Evolutionary conservation across 2,329 filamentous ascomycete species (phyloP).

Genomic region (Botrytis elliptica): DNA sequence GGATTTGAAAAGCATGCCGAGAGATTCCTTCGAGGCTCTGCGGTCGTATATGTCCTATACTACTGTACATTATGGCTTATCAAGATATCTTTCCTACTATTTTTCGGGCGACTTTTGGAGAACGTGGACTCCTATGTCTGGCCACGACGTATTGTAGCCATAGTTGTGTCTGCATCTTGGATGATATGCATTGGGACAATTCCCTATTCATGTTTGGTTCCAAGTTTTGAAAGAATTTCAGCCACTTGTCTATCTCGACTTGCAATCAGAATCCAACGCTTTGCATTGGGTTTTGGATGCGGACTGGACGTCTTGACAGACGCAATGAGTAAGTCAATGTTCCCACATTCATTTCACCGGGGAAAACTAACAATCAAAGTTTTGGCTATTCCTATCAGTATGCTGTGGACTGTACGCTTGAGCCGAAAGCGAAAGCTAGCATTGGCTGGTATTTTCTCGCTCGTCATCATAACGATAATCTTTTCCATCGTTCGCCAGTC

Average conservation of each 20-base stretch:
- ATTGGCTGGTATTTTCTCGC: slow-evolving; percentile 1
- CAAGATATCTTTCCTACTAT: neutral
- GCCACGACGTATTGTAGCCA: neutral
- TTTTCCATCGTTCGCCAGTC: neutral
- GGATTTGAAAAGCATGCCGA: neutral
- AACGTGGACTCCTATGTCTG: neutral
- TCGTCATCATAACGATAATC: neutral
- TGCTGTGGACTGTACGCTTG: neutral
- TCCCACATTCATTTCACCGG: neutral
- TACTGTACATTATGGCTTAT: neutral
- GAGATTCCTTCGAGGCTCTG: neutral
- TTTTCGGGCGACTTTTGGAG: neutral
- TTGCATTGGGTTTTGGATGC: neutral
- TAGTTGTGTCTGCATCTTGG: neutral
- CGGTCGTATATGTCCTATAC: neutral
- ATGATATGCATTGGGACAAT: neutral
- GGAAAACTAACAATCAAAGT: neutral
- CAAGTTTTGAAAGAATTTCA: neutral
- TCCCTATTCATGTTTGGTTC: neutral
- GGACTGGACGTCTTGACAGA: neutral
- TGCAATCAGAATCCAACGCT: neutral
- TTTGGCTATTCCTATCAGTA: neutral
- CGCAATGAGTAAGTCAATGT: neutral
- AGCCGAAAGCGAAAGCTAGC: neutral
- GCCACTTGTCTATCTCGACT: neutral